Base-by-base conservation (phyloP, 163 green algal genomes). In the Coccomyxa subellipsoidea region DNA sequence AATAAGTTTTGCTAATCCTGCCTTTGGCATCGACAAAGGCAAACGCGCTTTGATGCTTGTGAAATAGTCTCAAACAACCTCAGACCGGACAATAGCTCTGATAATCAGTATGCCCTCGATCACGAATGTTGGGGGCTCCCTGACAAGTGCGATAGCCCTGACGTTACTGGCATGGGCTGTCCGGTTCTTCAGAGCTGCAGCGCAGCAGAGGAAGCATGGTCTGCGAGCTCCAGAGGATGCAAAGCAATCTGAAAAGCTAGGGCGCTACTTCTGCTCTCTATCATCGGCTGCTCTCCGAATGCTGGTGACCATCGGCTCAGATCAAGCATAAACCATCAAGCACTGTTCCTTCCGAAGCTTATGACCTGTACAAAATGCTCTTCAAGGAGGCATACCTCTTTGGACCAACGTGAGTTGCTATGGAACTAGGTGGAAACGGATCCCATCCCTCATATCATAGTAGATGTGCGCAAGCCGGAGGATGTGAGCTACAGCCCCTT, bases 111-210 rank as follows among this genome's bases (percentile, higher is more conserved):
- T 59, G 47, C 47, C 47, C 23, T 59, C 47, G 47, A 81, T 94
- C 59, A 89, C 85, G 38, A 93, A 93, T 53, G 87, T 92, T 0
- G 91, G 91, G 8, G 91, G 91, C 53, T 93, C 89, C 7, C 66
- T 95, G 29, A 92, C 86, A 29, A 91, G 82, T 34, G 91, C 91
- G 18, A 37, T 92, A 23, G 80, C 87, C 29, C 85, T 95, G 8
- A 93, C 91, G 3, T 69, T 94, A 69, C 84, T 95, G 47, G 91
- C 91, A 23, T 95, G 91, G 91, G 89, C 82, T 1, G 87, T 93
- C 35, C 81, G 90, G 4, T 90, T 90, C 76, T 71, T 94, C 66
- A 79, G 90, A 1, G 78, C 73, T 40, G 76, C 66, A 37, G 83
- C 75, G 25, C 76, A 85, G 32, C 70, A 31, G 10, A 80, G 80